phyloP scores from a whole-genome alignment of 441 rosid genomes.

The Metrosideros polymorpha region DNA sequence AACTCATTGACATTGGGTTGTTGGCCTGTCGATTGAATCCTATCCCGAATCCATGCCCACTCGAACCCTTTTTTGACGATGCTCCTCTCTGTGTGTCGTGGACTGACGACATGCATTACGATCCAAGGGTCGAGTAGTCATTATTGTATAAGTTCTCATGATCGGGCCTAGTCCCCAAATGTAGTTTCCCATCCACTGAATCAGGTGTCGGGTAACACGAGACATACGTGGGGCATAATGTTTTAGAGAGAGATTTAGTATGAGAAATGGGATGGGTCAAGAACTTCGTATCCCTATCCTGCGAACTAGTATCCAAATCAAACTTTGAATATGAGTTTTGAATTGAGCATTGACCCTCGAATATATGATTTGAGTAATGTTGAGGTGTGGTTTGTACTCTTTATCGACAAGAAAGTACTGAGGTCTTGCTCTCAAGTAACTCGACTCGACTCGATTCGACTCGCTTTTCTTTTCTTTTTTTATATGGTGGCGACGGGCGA shows the following conservation, averaged over 20 bases:
- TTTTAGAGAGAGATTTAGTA: not conserved
- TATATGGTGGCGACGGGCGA: too few relatives aligned
- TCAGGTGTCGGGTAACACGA: not conserved
- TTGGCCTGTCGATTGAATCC: not conserved
- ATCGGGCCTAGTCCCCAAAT: not conserved
- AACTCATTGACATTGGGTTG: not conserved
- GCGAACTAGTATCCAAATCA: not conserved
- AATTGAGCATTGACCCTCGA: not conserved
- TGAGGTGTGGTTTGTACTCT: too few relatives aligned
- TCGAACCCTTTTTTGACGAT: not conserved
- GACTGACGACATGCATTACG: not conserved
- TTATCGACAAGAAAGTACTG: too few relatives aligned
- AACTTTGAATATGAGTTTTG: not conserved
- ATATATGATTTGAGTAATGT: not conserved
- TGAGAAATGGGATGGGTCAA: not conserved
- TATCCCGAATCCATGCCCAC: not conserved
- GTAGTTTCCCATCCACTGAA: not conserved
- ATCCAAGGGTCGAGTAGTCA: not conserved
- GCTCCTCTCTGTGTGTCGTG: not conserved
- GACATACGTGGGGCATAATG: not conserved
- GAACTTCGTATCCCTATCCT: not conserved
- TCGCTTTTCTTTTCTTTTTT: not conserved
- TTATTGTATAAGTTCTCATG: not conserved
- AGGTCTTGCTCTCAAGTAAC: too few relatives aligned
- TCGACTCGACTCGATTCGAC: not conserved